Base-by-base conservation (phyloP, 306 rosid species). In the Fagus sylvatica region DNA sequence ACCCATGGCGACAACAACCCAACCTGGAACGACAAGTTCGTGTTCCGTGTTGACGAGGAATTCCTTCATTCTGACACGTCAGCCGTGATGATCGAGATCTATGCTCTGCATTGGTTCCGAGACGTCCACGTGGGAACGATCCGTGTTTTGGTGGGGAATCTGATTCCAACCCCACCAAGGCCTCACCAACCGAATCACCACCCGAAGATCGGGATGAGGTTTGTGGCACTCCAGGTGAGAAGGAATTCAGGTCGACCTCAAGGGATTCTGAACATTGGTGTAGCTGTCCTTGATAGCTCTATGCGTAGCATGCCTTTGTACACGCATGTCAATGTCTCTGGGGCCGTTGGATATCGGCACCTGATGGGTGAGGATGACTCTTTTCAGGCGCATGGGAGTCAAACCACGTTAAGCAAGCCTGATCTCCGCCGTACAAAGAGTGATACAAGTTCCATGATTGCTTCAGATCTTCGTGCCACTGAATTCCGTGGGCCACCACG, bases 231-330 rank as follows among this genome's bases (percentile, higher is more conserved):
- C 34, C 96, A 96, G 51, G 96, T 93, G 1, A 89, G 81, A 1
- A 81, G 96, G 1, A 81, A 83, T 1, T 96, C 99, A 0, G 94
- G 99, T 15, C 88, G 93, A 0, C 96, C 96, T 0, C 96, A 93
- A 70, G 99, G 99, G 66, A 93, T 93, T 85, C 74, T 96, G 19
- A 96, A 96, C 60, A 74, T 96, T 51, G 98, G 99, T 5, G 96
- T 88, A 8, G 90, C 93, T 0, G 69, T 91, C 36, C 86, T 96
- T 32, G 96, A 96, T 6, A 86, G 94, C 85, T 88, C 98, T 40
- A 91, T 87, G 97, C 69, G 97, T 17, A 96, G 98, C 91, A 96
- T 93, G 99, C 99, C 99, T 15, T 68, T 96, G 53, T 93, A 93
- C 64, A 74, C 94, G 0, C 92, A 89, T 8, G 69, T 86, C 49